Percentiles rank a stretch among this genome's conserved stretches.
Conservation (phyloP, 2,329 filamentous ascomycete genomes). For the Acrocalymma vagum region DNA sequence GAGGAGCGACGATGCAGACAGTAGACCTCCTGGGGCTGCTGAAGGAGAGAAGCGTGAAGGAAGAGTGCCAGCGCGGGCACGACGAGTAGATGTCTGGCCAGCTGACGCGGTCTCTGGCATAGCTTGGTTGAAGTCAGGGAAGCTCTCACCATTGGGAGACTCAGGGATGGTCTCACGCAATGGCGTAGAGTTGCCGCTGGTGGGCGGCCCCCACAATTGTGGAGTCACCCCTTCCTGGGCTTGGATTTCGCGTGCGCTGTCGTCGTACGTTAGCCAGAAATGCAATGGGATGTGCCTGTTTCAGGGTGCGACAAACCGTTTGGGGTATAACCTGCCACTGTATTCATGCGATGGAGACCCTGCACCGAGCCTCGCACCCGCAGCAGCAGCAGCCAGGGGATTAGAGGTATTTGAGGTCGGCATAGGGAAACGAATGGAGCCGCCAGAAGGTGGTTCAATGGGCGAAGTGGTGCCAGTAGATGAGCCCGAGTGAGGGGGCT, state of each 20-base stretch:
- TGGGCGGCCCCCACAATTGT: conserved; percentile 89
- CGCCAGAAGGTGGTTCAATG: conserved; percentile 73
- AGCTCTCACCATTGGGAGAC: conserved; percentile 90
- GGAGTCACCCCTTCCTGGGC: conserved; percentile 87
- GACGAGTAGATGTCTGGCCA: conserved; percentile 72
- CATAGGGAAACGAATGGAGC: conserved; percentile 75
- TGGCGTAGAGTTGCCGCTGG: conserved; percentile 94
- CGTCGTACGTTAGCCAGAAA: conserved; percentile 38
- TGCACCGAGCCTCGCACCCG: conserved; percentile 77
- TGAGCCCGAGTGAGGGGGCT: conserved; percentile 77
- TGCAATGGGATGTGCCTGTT: conserved; percentile 31
- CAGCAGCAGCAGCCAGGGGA: conserved; percentile 58
- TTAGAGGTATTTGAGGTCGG: conserved; percentile 71
- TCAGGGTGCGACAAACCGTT: conserved; percentile 73
- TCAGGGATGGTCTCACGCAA: conserved; percentile 97
- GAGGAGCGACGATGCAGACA: conserved; percentile 61
- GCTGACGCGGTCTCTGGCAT: conserved; percentile 67
- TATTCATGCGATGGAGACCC: conserved; percentile 97
- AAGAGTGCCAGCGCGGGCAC: conserved; percentile 92
- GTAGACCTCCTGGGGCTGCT: conserved; percentile 67
- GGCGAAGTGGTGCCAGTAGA: conserved; percentile 84
- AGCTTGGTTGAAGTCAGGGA: conserved; percentile 84
- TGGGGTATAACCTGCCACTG: conserved; percentile 81
- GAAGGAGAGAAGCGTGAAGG: conserved; percentile 91
- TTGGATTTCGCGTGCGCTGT: conserved; percentile 92